Percentiles rank a stretch among this genome's conserved stretches.
These are phyloP conservation scores for Lodderomyces orthopsilosis DNA, from an alignment of 1,139 yeast genomes.

Conservation along the genomic window DNA sequence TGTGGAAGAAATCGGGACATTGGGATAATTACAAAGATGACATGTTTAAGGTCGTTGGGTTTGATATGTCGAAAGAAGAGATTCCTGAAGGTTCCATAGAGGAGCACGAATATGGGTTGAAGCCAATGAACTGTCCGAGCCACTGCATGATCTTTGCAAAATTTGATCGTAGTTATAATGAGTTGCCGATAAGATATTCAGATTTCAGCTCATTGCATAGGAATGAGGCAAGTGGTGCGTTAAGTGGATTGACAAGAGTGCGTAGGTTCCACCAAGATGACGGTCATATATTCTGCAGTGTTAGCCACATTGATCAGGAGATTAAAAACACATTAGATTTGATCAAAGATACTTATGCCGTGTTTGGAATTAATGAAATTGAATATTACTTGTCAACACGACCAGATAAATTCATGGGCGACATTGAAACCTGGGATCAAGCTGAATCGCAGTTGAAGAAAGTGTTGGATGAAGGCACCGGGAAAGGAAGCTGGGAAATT, in stretches of 20 bases:
- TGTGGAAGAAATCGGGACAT: conserved; percentile 94
- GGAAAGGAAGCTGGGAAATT: conserved; percentile 60
- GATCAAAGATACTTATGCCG: conserved; percentile 72
- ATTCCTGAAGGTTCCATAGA: conserved; percentile 13
- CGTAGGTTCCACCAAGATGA: conserved; percentile 98
- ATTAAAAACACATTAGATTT: conserved; percentile 71
- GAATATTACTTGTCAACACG: conserved; percentile 82
- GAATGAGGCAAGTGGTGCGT: conserved; percentile 93
- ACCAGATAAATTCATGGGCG: conserved; percentile 85
- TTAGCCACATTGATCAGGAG: conserved; percentile 77
- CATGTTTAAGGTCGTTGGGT: conserved; percentile 78
- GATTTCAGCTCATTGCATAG: conserved; percentile 95
- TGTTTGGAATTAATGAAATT: conserved; percentile 69
- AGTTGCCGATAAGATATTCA: conserved; percentile 83
- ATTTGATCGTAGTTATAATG: conserved; percentile 84
- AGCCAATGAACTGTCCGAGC: conserved; percentile 99
- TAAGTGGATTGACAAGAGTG: conserved; percentile 91
- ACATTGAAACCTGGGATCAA: conserved; percentile 72
- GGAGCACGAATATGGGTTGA: conserved; percentile 68
- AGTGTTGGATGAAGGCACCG: conserved; percentile 60
- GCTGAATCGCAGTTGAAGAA: conserved; percentile 74
- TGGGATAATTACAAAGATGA: conserved; percentile 95
- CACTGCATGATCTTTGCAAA: conserved; percentile 86
- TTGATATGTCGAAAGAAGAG: conserved; percentile 36
- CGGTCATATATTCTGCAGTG: conserved; percentile 92